Evolutionary conservation across 2,329 filamentous ascomycete species (phyloP).

Genomic region (Akanthomyces muscarius): DNA sequence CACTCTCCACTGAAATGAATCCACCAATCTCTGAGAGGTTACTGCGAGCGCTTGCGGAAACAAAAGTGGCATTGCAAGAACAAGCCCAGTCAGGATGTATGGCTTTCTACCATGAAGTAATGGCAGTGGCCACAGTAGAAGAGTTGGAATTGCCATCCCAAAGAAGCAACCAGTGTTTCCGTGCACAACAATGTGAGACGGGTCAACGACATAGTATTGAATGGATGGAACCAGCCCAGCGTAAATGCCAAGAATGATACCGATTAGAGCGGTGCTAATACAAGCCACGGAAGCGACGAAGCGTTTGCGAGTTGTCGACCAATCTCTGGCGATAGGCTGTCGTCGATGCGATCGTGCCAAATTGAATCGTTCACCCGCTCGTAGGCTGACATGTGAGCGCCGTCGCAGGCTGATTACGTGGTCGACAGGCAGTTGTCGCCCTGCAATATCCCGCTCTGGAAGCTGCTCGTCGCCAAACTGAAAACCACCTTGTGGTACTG

Average conservation of each 20-base stretch:
- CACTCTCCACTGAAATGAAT: slow-evolving; percentile 52
- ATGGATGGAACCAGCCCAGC: slow-evolving; percentile 75
- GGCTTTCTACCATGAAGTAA: slow-evolving; percentile 73
- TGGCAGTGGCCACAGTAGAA: slow-evolving; percentile 70
- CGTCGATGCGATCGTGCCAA: slow-evolving; percentile 52
- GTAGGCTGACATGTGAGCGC: slow-evolving; percentile 52
- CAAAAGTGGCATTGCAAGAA: slow-evolving; percentile 66
- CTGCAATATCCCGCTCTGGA: slow-evolving; percentile 25
- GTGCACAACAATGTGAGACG: slow-evolving; percentile 62
- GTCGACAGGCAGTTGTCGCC: slow-evolving; percentile 26
- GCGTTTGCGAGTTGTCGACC: slow-evolving; percentile 62
- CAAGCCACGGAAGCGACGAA: slow-evolving; percentile 67
- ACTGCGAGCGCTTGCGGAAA: slow-evolving; percentile 72
- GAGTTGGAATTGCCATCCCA: slow-evolving; percentile 65
- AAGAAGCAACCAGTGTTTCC: slow-evolving; percentile 72
- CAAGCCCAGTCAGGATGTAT: slow-evolving; percentile 66
- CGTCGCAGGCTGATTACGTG: slow-evolving; percentile 44
- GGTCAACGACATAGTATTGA: slow-evolving; percentile 70
- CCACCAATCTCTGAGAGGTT: slow-evolving; percentile 51
- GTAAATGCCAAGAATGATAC: slow-evolving; percentile 70
- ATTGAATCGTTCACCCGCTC: slow-evolving; percentile 47
- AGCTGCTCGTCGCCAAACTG: slow-evolving; percentile 24
- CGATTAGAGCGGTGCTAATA: slow-evolving; percentile 67
- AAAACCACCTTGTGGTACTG: slow-evolving; percentile 15
- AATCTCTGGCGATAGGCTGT: slow-evolving; percentile 68